Evolutionary conservation across 1,284 basidiomycete genomes (phyloP).

Genomic region (Taiwanofungus camphoratus): DNA sequence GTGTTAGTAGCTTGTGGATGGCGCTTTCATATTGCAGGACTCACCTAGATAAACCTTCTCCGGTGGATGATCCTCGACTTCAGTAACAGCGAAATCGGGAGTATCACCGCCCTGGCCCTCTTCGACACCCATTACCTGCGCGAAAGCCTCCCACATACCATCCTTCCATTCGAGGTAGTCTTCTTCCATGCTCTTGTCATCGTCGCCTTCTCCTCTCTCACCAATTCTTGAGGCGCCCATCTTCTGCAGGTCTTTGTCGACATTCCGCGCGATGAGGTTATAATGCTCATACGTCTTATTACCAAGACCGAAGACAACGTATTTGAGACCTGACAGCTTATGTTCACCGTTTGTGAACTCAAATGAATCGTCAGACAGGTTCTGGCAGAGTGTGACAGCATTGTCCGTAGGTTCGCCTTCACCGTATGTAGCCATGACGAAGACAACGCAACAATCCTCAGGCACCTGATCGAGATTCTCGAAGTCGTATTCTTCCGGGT

Average conservation of each 20-base stretch:
- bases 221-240: conserved; percentile 89
- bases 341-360: conserved; percentile 81
- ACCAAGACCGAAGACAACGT: conserved; percentile 92
- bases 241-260: conserved; percentile 70
- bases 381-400: conserved; percentile 92
- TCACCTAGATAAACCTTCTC: conserved; percentile 90
- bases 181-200: conserved; percentile 99
- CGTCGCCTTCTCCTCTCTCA: conserved; percentile 92
- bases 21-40: conserved; percentile 21
- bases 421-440: conserved; percentile 97
- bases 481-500: conserved; percentile 97
- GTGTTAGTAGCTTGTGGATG: background rate
- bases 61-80: conserved; percentile 64
- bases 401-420: conserved; percentile 99
- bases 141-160: conserved; percentile 89
- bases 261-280: conserved; percentile 81
- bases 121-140: conserved; percentile 79
- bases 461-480: conserved; percentile 91
- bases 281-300: conserved; percentile 97
- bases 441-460: conserved; percentile 81
- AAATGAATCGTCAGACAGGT: conserved; percentile 81
- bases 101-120: conserved; percentile 94
- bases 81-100: conserved; percentile 91
- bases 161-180: conserved; percentile 99
- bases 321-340: conserved; percentile 84